A percentile compares a stretch with the other conserved stretches of the same genome.
These are phyloP conservation scores for Camelina laxa DNA, from an alignment of 345 rosid genomes.

Conservation along the genomic window DNA sequence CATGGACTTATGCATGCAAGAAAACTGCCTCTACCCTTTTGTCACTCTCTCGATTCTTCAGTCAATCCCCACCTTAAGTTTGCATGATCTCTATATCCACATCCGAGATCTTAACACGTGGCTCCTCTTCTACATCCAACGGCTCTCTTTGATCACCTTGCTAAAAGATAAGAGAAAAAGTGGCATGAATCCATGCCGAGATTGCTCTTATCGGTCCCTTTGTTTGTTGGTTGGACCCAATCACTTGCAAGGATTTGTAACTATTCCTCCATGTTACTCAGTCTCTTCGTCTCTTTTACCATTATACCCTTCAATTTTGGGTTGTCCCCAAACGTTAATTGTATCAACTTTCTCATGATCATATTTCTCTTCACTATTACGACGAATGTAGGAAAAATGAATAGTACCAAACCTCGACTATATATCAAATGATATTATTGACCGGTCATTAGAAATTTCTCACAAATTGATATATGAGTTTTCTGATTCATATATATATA, in stretches of 20 bases:
- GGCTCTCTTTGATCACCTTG: slow-evolving; percentile 26
- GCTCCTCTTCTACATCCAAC: slow-evolving; percentile 29
- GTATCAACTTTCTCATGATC: slow-evolving; percentile 1
- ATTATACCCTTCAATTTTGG: slow-evolving; percentile 28
- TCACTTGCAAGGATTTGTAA: slow-evolving; percentile 33
- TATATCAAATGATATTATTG: slow-evolving; percentile 6
- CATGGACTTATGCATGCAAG: slow-evolving; percentile 42
- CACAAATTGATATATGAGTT: not conserved
- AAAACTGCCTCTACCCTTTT: slow-evolving; percentile 36
- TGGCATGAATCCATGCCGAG: slow-evolving; percentile 32
- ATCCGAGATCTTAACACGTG: slow-evolving; percentile 28
- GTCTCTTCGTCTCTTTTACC: slow-evolving; percentile 4
- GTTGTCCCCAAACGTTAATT: too few species aligned
- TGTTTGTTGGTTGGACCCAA: slow-evolving; percentile 36
- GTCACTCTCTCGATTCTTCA: slow-evolving; percentile 27
- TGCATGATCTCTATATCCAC: slow-evolving; percentile 31
- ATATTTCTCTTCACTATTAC: not conserved
- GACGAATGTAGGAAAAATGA: not conserved
- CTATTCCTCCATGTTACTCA: slow-evolving; percentile 39
- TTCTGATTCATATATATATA: not conserved
- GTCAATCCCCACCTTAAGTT: slow-evolving; percentile 28
- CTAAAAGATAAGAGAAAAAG: slow-evolving; percentile 31
- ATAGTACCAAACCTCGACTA: not conserved
- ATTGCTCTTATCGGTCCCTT: slow-evolving; percentile 32
- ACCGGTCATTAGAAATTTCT: not conserved